A percentile compares a stretch with the other conserved stretches of the same genome.
Conservation (phyloP, 805 yeast genomes). For the Kodamaea laetipori region DNA sequence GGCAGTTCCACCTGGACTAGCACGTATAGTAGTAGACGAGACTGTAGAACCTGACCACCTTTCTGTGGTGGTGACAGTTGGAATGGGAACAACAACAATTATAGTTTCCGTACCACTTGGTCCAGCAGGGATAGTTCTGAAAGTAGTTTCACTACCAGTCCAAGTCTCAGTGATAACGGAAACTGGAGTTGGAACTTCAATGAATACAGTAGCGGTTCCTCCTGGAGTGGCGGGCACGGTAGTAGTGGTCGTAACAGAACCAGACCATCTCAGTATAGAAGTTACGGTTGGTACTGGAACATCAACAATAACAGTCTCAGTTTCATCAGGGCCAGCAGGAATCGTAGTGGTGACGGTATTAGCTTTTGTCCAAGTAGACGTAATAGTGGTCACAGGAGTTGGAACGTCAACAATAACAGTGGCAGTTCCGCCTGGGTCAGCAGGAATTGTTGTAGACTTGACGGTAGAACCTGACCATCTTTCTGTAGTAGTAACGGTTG, state of each 20-base stretch:
- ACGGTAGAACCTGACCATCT: no score
- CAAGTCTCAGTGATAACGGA: conserved; percentile 19
- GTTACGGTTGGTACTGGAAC: conserved; percentile 15
- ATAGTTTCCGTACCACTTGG: conserved; percentile 18
- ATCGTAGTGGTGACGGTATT: conserved; percentile 2
- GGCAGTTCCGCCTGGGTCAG: no score
- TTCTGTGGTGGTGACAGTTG: conserved; percentile 14
- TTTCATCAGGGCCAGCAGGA: conserved; percentile 13
- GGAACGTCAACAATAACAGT: conserved; percentile 11
- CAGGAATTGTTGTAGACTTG: no score
- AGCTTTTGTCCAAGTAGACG: conserved; percentile 4
- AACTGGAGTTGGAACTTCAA: conserved; percentile 19
- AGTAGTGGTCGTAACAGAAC: conserved; percentile 1
- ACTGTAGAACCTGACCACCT: conserved; percentile 15
- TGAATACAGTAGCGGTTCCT: conserved; percentile 14
- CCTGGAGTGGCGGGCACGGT: conserved; percentile 1
- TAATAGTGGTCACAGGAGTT: conserved; percentile 1
- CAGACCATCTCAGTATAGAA: neutral
- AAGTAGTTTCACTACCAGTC: conserved; percentile 14
- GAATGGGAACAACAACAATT: conserved; percentile 17
- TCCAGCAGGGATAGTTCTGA: conserved; percentile 14
- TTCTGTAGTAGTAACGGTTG: no score
- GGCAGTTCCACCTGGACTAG: conserved; percentile 19
- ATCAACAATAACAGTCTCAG: conserved; percentile 11
- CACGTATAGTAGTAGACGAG: conserved; percentile 11